Evolutionary conservation across 176 grass and related monocot species (phyloP).

Genomic region (Zoysia pacifica): DNA sequence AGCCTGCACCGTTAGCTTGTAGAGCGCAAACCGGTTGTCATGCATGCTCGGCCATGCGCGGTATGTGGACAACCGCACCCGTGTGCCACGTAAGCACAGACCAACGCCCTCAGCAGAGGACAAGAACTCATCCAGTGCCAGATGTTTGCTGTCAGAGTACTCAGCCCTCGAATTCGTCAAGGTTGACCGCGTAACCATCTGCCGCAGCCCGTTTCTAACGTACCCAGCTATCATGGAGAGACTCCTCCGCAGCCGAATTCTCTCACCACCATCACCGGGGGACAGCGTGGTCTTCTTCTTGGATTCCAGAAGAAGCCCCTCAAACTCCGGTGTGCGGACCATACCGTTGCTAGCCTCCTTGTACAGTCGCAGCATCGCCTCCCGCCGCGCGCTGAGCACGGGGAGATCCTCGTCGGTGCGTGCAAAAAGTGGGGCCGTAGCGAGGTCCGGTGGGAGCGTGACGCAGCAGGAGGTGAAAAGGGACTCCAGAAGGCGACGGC

Average conservation of each 20-base stretch:
- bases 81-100: conserved; percentile 53
- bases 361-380: conserved; percentile 64
- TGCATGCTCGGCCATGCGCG: conserved; percentile 80
- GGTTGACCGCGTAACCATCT: conserved; percentile 59
- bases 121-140: conserved; percentile 58
- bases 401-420: conserved; percentile 48
- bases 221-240: conserved; percentile 57
- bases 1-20: conserved; percentile 64
- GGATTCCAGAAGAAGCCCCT: conserved; percentile 33
- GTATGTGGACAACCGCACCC: conserved; percentile 60
- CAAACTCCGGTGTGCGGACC: conserved; percentile 41
- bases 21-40: conserved; percentile 73
- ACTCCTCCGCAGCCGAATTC: conserved; percentile 41
- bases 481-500: conserved; percentile 37
- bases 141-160: conserved; percentile 54
- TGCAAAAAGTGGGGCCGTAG: conserved; percentile 60
- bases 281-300: conserved; percentile 31
- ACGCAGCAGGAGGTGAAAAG: conserved; percentile 34
- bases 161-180: conserved; percentile 37
- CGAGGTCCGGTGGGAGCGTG: conserved; percentile 60
- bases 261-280: conserved; percentile 5
- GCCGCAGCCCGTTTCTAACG: conserved; percentile 62
- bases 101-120: conserved; percentile 37
- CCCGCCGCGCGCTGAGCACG: conserved; percentile 56
- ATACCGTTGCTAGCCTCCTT: conserved; percentile 38